A percentile compares a stretch with the other conserved stretches of the same genome.
These are phyloP conservation scores for Geotrichum bryndzae DNA, from an alignment of 1,139 yeast genomes.

Conservation along the genomic window DNA sequence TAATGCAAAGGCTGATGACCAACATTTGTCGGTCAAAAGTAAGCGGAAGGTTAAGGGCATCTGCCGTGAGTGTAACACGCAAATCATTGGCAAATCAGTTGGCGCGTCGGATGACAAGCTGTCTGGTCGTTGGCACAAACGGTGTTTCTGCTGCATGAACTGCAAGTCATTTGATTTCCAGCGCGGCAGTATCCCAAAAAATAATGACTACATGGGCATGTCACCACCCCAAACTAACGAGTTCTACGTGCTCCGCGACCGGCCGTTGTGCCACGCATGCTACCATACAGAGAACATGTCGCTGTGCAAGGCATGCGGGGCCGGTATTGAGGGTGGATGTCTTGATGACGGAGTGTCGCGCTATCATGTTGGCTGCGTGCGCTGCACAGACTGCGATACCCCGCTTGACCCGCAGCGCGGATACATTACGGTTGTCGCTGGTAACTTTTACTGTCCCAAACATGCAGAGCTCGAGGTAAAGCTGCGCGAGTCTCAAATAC, in stretches of 20 bases:
- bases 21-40: background rate
- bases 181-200: background rate
- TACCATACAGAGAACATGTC: conserved; percentile 75
- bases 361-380: conserved; percentile 33
- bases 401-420: conserved; percentile 4
- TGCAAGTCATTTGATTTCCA: conserved; percentile 42
- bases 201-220: conserved; percentile 35
- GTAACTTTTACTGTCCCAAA: conserved; percentile 30
- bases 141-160: conserved; percentile 69
- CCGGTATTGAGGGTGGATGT: conserved; percentile 87
- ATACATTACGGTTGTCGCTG: conserved; percentile 25
- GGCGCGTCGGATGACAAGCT: conserved; percentile 76
- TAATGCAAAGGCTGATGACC: background rate
- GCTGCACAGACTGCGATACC: conserved; percentile 31
- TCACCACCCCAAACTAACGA: conserved; percentile 38
- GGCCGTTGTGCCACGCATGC: conserved; percentile 73
- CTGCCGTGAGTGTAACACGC: conserved; percentile 45
- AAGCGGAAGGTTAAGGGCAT: conserved; percentile 12
- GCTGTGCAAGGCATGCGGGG: conserved; percentile 61
- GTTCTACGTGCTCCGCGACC: conserved; percentile 73
- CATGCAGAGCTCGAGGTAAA: conserved; percentile 7
- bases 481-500: background rate
- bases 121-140: conserved; percentile 91
- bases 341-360: conserved; percentile 21
- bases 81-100: conserved; percentile 51